phyloP scores from a whole-genome alignment of 345 rosid genomes.

The Barbarea vulgaris region DNA sequence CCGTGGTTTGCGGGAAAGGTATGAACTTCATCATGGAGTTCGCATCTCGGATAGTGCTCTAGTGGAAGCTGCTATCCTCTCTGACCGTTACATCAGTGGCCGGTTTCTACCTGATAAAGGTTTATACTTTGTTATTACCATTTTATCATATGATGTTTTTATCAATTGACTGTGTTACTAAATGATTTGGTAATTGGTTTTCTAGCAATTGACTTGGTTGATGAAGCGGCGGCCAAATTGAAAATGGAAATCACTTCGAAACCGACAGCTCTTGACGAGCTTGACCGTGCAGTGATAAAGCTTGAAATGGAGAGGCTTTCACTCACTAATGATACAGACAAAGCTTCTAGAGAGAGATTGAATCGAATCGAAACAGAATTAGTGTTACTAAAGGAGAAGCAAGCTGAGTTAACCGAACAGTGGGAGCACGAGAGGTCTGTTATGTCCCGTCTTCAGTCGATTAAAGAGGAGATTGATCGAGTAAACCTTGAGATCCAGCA shows the following conservation, averaged over 20 bases:
- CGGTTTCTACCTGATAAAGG: constrained; percentile 99
- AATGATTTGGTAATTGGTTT: constrained; percentile 36
- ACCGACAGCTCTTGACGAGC: constrained; percentile 98
- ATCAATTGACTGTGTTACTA: not conserved
- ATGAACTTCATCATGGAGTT: constrained; percentile 98
- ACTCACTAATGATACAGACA: constrained; percentile 87
- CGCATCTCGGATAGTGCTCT: constrained; percentile 97
- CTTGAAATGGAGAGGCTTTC: constrained; percentile 99
- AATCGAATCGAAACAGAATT: constrained; percentile 85
- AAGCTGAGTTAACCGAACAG: constrained; percentile 81
- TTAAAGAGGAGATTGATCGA: constrained; percentile 98
- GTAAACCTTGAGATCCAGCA: constrained; percentile 97
- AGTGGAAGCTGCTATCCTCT: constrained; percentile 94
- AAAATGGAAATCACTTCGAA: constrained; percentile 99
- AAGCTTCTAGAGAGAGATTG: constrained; percentile 89
- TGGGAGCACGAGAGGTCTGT: constrained; percentile 99
- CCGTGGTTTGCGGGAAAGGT: constrained; percentile 95
- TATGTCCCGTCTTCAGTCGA: constrained; percentile 91
- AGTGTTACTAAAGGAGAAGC: constrained; percentile 72
- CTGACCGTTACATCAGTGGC: constrained; percentile 98
- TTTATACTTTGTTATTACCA: constrained; percentile 29
- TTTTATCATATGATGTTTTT: constrained; percentile 6
- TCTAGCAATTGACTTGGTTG: constrained; percentile 97
- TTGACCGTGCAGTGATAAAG: constrained; percentile 87
- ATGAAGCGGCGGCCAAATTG: constrained; percentile 98